Evolutionary conservation across 257 asterid genomes (phyloP).

Genomic region (Scutellaria galericulata): DNA sequence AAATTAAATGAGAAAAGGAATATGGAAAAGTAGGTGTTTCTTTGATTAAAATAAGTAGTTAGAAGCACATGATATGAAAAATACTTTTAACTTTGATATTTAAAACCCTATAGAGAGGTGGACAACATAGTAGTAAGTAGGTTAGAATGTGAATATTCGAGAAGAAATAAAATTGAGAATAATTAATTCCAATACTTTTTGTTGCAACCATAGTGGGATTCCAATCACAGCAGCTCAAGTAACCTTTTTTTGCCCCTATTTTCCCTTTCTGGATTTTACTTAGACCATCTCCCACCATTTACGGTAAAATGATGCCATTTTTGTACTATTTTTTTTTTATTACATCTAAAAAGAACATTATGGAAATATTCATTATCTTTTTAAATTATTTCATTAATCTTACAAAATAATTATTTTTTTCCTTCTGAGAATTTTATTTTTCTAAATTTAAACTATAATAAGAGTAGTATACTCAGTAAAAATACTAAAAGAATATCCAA

Average conservation of each 20-base stretch:
- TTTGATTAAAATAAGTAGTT: not conserved
- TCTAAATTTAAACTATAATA: too few species aligned
- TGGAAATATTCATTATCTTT: too few species aligned
- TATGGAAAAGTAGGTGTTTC: too few species aligned
- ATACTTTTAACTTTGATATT: conserved; percentile 15
- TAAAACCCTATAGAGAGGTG: conserved; percentile 36
- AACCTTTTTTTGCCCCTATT: not conserved
- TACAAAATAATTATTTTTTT: too few species aligned
- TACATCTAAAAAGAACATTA: too few species aligned
- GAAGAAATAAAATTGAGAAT: not conserved
- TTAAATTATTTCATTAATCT: too few species aligned
- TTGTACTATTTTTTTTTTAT: too few species aligned
- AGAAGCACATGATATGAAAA: conserved; percentile 29
- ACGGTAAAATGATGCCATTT: not conserved
- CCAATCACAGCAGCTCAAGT: conserved; percentile 31
- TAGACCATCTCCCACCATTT: not conserved
- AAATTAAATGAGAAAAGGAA: too few species aligned
- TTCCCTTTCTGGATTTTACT: not conserved
- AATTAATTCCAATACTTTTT: conserved; percentile 11
- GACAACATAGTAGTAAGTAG: conserved; percentile 20
- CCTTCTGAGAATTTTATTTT: too few species aligned
- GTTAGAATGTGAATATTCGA: conserved; percentile 39
- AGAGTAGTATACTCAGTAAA: too few species aligned
- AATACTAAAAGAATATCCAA: too few species aligned
- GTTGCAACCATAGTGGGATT: conserved; percentile 27